Conservation (phyloP, 2,329 filamentous ascomycete genomes). For the Trichoderma sp. region DNA sequence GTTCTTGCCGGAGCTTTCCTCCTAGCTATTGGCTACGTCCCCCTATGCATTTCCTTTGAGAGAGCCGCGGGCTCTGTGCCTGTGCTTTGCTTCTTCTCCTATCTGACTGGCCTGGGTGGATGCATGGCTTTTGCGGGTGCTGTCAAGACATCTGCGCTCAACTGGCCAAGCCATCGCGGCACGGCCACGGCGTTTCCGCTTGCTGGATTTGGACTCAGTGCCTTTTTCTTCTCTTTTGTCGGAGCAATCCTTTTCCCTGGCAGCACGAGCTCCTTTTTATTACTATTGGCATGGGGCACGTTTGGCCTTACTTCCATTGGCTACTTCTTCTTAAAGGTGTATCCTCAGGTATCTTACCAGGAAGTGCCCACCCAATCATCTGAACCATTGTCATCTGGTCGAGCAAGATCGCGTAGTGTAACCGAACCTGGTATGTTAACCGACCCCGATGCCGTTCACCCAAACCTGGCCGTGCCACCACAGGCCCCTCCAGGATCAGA, state of each 20-base stretch:
- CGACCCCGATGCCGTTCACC: background rate
- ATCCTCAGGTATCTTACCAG: constrained; percentile 59
- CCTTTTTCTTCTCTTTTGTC: constrained; percentile 89
- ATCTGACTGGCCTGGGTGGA: constrained; percentile 82
- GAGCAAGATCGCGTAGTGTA: constrained; percentile 2
- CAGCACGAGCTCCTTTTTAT: constrained; percentile 77
- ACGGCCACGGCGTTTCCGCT: constrained; percentile 93
- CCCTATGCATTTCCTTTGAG: constrained; percentile 77
- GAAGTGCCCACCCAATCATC: constrained; percentile 48
- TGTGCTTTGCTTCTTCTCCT: constrained; percentile 77
- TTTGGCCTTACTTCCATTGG: constrained; percentile 72
- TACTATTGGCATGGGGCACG: constrained; percentile 79
- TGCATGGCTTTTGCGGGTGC: constrained; percentile 88
- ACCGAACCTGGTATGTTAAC: constrained; percentile 26
- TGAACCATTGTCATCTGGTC: constrained; percentile 17
- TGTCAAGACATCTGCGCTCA: constrained; percentile 83
- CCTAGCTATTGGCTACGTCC: constrained; percentile 80
- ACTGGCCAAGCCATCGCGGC: constrained; percentile 88
- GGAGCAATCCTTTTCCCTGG: constrained; percentile 78
- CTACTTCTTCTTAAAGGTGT: constrained; percentile 81
- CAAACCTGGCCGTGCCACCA: constrained; percentile 2
- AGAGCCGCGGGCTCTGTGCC: constrained; percentile 61
- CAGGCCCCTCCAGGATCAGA: background rate
- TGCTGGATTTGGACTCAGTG: constrained; percentile 90
- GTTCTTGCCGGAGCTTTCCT: constrained; percentile 73